Conservation (phyloP, 805 yeast genomes). For the Metschnikowia sp. region DNA sequence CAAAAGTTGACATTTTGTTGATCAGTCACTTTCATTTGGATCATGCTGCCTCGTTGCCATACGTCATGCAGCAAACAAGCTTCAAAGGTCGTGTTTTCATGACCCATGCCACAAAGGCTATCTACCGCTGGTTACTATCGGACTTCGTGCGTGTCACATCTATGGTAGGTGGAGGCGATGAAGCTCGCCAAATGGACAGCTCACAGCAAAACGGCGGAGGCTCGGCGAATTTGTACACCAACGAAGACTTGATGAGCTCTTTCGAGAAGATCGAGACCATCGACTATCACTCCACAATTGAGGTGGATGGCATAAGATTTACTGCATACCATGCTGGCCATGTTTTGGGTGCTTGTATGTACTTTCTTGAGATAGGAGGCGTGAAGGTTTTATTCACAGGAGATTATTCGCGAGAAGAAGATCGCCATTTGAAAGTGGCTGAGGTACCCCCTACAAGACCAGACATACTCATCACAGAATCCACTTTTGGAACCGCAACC, state of each 20-base stretch:
- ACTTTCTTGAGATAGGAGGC: slow-evolving; percentile 91
- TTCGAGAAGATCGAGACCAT: slow-evolving; percentile 90
- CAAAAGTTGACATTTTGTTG: slow-evolving; percentile 79
- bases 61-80: slow-evolving; percentile 94
- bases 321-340: slow-evolving; percentile 99
- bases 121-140: slow-evolving; percentile 89
- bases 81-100: slow-evolving; percentile 95
- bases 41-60: slow-evolving; percentile 97
- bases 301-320: slow-evolving; percentile 89
- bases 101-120: slow-evolving; percentile 99
- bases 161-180: slow-evolving; percentile 43
- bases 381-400: slow-evolving; percentile 88
- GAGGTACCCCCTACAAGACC: slow-evolving; percentile 88
- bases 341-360: slow-evolving; percentile 98
- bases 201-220: slow-evolving; percentile 16
- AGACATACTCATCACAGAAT: slow-evolving; percentile 87
- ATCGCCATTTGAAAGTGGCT: slow-evolving; percentile 91
- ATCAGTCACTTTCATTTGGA: slow-evolving; percentile 96
- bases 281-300: slow-evolving; percentile 93
- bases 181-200: slow-evolving; percentile 18
- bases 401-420: slow-evolving; percentile 93
- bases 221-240: slow-evolving; percentile 66
- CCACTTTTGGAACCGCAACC: slow-evolving; percentile 97
- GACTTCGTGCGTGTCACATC: slow-evolving; percentile 92
- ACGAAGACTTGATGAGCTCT: slow-evolving; percentile 83